A percentile compares a stretch with the other conserved stretches of the same genome.
These are phyloP conservation scores for Penicillium polonicum DNA, from an alignment of 2,329 filamentous ascomycete species.

Conservation along the genomic window DNA sequence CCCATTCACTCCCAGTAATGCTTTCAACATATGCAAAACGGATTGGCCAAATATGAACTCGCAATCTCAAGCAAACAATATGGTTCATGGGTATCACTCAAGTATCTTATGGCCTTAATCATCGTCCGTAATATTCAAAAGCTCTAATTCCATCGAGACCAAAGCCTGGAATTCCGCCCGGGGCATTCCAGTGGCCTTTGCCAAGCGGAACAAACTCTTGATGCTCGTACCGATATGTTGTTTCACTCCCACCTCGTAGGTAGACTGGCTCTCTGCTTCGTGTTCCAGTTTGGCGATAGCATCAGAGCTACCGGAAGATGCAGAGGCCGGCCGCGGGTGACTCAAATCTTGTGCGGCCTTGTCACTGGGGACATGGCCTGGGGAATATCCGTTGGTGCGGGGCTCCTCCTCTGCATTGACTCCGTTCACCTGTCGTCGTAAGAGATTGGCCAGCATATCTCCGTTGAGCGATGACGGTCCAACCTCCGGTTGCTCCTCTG, in stretches of 20 bases:
- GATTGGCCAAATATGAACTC: constrained; percentile 7
- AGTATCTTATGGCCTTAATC: constrained; percentile 26
- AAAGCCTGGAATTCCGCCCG: constrained; percentile 59
- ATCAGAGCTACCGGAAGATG: constrained; percentile 43
- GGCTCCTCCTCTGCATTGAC: constrained; percentile 20
- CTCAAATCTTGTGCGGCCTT: constrained; percentile 33
- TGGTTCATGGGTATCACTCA: constrained; percentile 26
- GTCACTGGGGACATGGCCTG: constrained; percentile 21
- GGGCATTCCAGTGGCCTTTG: constrained; percentile 58
- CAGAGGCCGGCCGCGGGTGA: constrained; percentile 46
- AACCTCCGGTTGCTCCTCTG: constrained; percentile 51
- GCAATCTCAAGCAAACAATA: constrained; percentile 10
- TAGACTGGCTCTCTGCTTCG: constrained; percentile 51
- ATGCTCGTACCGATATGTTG: constrained; percentile 64
- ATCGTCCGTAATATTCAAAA: constrained; percentile 57
- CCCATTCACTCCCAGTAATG: constrained; percentile 6
- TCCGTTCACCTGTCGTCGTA: constrained; percentile 40
- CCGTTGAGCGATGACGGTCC: constrained; percentile 56
- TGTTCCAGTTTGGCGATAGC: constrained; percentile 55
- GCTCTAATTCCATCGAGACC: constrained; percentile 59
- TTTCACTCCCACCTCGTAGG: constrained; percentile 60
- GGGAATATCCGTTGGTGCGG: constrained; percentile 24
- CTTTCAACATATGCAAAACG: constrained; percentile 5
- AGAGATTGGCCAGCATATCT: constrained; percentile 46
- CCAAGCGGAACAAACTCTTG: constrained; percentile 63